These are phyloP conservation scores for Senecio squalidus DNA, from an alignment of 140 eudicot genomes.

Conservation along the genomic window DNA sequence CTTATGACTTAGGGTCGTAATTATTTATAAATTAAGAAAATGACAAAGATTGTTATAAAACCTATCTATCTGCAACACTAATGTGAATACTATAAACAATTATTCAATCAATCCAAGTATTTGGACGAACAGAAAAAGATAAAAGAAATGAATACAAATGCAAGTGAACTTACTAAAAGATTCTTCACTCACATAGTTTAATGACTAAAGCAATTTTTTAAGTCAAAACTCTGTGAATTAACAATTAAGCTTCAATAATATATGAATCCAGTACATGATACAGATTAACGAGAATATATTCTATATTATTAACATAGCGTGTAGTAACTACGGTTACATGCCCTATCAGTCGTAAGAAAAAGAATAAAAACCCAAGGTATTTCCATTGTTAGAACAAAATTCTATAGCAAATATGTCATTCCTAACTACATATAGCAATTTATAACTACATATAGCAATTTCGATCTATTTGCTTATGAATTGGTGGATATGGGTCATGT, in stretches of 20 bases:
- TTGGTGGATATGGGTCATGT: too few relatives aligned
- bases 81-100: conserved; percentile 3
- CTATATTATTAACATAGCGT: too few relatives aligned
- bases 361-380: too few relatives aligned
- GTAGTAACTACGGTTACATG: too few relatives aligned
- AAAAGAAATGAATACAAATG: conserved; percentile 7
- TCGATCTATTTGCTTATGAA: too few relatives aligned
- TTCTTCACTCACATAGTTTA: conserved; percentile 16
- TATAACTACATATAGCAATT: too few relatives aligned
- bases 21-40: neutral
- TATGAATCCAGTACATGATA: neutral
- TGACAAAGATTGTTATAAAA: conserved; percentile 4
- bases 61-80: conserved; percentile 6
- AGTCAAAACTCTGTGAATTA: conserved; percentile 10
- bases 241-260: neutral
- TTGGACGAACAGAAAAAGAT: conserved; percentile 9
- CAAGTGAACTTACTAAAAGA: conserved; percentile 28
- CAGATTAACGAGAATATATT: too few relatives aligned
- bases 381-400: too few relatives aligned
- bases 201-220: conserved; percentile 11
- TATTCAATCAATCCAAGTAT: conserved; percentile 19
- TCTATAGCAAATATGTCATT: too few relatives aligned
- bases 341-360: too few relatives aligned
- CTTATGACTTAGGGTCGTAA: conserved; percentile 4
- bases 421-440: too few relatives aligned